phyloP scores from a whole-genome alignment of 2,329 filamentous ascomycete species.

The Tolypocladium inflatum region DNA sequence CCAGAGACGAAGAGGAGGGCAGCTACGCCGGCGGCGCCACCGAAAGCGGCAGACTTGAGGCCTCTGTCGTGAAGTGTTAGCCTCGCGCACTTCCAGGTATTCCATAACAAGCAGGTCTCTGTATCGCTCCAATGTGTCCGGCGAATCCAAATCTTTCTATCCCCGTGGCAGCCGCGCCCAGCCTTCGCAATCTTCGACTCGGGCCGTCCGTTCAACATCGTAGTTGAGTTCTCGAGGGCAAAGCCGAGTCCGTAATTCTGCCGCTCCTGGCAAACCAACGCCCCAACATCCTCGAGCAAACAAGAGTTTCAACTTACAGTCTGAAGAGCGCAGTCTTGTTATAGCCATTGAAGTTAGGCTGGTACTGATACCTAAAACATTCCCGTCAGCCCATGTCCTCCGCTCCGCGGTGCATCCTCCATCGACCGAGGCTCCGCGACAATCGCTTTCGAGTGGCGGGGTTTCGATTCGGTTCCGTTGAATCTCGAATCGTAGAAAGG shows the following conservation, averaged over 20 bases:
- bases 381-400: slow-evolving; percentile 15
- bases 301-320: slow-evolving; percentile 37
- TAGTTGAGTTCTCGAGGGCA: background rate
- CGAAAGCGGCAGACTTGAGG: slow-evolving; percentile 36
- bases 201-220: too few species aligned
- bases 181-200: background rate
- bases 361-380: slow-evolving; percentile 44
- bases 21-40: slow-evolving; percentile 46
- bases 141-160: background rate
- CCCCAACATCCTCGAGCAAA: background rate
- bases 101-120: background rate
- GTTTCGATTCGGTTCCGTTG: background rate
- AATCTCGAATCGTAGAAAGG: background rate
- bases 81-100: background rate
- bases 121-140: background rate
- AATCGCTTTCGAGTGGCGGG: background rate
- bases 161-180: background rate
- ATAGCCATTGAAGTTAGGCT: slow-evolving; percentile 44
- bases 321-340: slow-evolving; percentile 30
- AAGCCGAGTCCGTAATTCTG: background rate
- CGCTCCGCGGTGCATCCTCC: background rate
- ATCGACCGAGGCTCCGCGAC: too few species aligned
- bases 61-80: slow-evolving; percentile 4
- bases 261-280: background rate
- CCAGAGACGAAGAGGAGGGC: slow-evolving; percentile 53